Evolutionary conservation across 148 eudicot species (phyloP).

Genomic region (Amaranthus hypochondriacus): DNA sequence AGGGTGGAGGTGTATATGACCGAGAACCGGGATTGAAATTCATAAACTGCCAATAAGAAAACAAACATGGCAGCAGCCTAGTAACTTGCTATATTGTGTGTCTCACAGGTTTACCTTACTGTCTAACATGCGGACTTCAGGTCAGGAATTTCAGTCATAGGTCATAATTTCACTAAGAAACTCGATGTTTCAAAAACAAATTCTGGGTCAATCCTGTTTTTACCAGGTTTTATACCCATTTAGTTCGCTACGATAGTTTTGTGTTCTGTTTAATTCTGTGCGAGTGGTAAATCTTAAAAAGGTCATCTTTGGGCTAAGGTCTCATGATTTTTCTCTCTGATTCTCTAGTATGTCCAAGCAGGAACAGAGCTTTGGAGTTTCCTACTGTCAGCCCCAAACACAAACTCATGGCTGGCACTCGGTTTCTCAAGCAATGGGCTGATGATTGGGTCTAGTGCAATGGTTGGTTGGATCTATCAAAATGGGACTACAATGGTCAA

Average conservation of each 20-base stretch:
- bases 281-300: not conserved
- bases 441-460: conserved; percentile 72
- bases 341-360: conserved; percentile 45
- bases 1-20: no score
- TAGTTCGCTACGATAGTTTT: not conserved
- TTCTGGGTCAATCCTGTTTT: not conserved
- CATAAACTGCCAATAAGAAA: not conserved
- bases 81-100: not conserved
- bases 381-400: conserved; percentile 56
- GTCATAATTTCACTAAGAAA: not conserved
- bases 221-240: not conserved
- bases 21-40: no score
- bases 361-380: conserved; percentile 60
- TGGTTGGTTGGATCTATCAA: conserved; percentile 64
- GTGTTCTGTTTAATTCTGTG: not conserved
- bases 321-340: conserved; percentile 4
- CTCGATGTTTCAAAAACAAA: not conserved
- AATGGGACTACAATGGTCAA: conserved; percentile 29
- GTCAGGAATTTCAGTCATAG: not conserved
- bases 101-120: not conserved
- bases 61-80: not conserved
- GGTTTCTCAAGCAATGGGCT: conserved; percentile 62
- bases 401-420: conserved; percentile 46
- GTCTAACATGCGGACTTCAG: not conserved
- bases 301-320: not conserved